These are phyloP conservation scores for Drechslerella stenobrocha DNA, from an alignment of 2,329 filamentous ascomycete genomes.

Conservation along the genomic window DNA sequence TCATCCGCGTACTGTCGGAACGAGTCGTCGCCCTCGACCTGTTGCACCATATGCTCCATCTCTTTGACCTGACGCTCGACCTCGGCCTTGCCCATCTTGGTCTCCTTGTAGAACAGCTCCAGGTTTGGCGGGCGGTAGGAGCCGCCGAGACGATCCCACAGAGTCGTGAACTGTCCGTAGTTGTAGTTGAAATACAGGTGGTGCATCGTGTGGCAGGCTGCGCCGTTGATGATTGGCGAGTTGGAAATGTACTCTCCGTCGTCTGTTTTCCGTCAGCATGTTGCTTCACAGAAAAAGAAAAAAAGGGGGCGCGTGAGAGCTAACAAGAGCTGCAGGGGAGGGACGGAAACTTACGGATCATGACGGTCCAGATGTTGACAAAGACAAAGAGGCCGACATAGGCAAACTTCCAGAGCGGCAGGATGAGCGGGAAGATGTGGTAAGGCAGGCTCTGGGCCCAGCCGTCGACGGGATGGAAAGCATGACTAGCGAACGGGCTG, in stretches of 20 bases:
- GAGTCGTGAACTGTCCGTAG: conserved; percentile 90
- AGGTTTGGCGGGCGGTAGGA: conserved; percentile 85
- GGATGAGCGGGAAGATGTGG: conserved; percentile 88
- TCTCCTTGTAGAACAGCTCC: conserved; percentile 80
- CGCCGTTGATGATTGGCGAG: conserved; percentile 88
- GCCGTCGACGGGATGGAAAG: conserved; percentile 92
- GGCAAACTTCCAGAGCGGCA: conserved; percentile 87
- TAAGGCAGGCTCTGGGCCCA: conserved; percentile 87
- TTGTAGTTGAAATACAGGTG: conserved; percentile 88
- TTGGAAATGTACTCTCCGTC: conserved; percentile 93
- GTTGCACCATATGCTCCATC: conserved; percentile 74
- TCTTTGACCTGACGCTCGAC: conserved; percentile 77
- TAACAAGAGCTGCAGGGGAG: too few relatives aligned
- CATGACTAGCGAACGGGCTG: conserved; percentile 86
- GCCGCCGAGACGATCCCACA: conserved; percentile 85
- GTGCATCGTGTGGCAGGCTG: conserved; percentile 90
- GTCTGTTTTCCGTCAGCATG: conserved; percentile 60
- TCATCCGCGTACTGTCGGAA: conserved; percentile 50
- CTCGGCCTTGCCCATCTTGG: conserved; percentile 78
- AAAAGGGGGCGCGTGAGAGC: not conserved
- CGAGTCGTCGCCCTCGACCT: conserved; percentile 63
- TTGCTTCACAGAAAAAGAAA: conserved; percentile 16
- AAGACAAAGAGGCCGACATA: conserved; percentile 85
- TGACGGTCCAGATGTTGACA: conserved; percentile 95
- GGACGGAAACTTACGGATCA: conserved; percentile 67